Evolutionary conservation across 805 yeast species (phyloP), one percentile per base, ranked within the genome.

Genomic region (Candida vaughaniae): DNA sequence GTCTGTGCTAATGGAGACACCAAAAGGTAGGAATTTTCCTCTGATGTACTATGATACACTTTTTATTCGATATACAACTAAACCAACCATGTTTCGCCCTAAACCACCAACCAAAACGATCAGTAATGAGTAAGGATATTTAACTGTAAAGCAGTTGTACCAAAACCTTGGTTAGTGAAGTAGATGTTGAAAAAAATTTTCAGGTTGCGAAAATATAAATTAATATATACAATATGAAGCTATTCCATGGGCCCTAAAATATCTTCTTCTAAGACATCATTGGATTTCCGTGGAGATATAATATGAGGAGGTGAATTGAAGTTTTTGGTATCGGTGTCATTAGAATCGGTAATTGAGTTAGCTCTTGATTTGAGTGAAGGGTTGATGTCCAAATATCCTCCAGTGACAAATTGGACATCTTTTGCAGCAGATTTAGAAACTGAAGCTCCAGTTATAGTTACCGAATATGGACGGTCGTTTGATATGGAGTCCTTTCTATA

Each of bases 1-100:
- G 73, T 68, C 43, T 57, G 73, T 68, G 71, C 55, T 63, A 69
- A 64, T 66, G 73, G 73, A 68, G 73, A 68, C 73, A 65, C 73
- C 72, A 59, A 62, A 54, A 60, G 62, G 64, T 52, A 41, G 53
- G 33, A 22, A 41, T 39, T 43, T 42, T 55, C 62, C 56, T 54
- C 55, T 39, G 72, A 68, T 64, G 73, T 66, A 68, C 73, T 66
- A 68, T 68, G 73, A 65, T 64, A 66, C 72, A 68, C 73, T 44
- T 39, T 39, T 36, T n/a, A n/a, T 36, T 55, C 53, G 9, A 40
- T 42, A 10, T 31, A 12, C 19, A 30, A 39, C 35, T 22, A 22
- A 14, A 9, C 17, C 22, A 38, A 29, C 31, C 43, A 28, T 32
- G 55, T 52, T 60, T 47, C 50, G 72, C 73, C 60, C 53, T 59